Evolutionary conservation across 352 stramenopile genomes (phyloP), one percentile per base, ranked within the genome.

Genomic region (Pythium utonaiense): DNA sequence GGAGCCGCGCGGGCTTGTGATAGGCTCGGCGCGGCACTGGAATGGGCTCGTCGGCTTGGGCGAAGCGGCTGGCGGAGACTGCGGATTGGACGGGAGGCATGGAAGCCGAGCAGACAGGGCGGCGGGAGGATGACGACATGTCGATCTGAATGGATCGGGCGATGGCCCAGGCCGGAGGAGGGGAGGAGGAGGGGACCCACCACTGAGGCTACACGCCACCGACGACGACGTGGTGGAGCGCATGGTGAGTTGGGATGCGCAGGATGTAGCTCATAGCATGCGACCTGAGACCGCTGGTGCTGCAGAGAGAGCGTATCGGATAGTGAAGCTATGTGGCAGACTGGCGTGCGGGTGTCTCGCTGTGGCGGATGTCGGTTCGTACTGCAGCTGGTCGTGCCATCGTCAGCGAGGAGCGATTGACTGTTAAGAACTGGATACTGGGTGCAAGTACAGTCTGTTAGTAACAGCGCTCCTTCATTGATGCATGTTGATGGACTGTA

Each of bases 141-240:
- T 25, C 40, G 40, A 47, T 47, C 40, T 47, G 40, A 47, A 47
- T 47, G 40, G 40, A 47, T 47, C 28, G 28, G n/a, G n/a, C n/a
- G n/a, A n/a, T n/a, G n/a, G n/a, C n/a, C n/a, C n/a, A n/a, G n/a
- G n/a, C n/a, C n/a, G n/a, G n/a, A n/a, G n/a, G n/a, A n/a, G n/a
- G n/a, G n/a, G n/a, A n/a, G n/a, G n/a, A n/a, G n/a, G n/a, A n/a
- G n/a, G n/a, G n/a, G n/a, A n/a, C n/a, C n/a, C n/a, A n/a, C n/a
- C n/a, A n/a, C n/a, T n/a, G n/a, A n/a, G n/a, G n/a, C n/a, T n/a
- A n/a, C n/a, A n/a, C n/a, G 28, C 28, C 28, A 33, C 28, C 28
- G 28, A 12, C 12, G 40, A 25, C 40, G 16, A 22, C n/a, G 36
- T 2, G 34, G 36, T 22, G 36, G 36, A 44, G 36, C 14, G 16